Evolutionary conservation across 148 eudicot genomes (phyloP).

Genomic region (Arctostaphylos glauca): DNA sequence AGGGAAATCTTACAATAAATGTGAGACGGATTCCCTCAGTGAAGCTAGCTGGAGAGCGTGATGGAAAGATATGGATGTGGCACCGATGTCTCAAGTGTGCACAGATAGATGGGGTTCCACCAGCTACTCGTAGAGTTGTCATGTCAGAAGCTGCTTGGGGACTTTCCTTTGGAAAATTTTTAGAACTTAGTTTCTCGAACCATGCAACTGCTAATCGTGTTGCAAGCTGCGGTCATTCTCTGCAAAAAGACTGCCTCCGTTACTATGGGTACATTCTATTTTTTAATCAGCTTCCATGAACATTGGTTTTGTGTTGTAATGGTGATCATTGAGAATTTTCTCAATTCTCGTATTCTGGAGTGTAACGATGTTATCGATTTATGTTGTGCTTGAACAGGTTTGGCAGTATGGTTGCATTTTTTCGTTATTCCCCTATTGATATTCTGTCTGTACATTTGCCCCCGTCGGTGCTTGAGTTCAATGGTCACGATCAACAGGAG

Average conservation of each 20-base stretch:
- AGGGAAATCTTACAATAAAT: constrained; percentile 84
- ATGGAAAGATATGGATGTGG: constrained; percentile 99
- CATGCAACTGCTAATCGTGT: constrained; percentile 96
- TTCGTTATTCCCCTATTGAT: constrained; percentile 88
- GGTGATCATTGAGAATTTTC: not conserved
- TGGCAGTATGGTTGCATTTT: constrained; percentile 88
- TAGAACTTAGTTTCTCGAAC: constrained; percentile 96
- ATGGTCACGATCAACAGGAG: constrained; percentile 44
- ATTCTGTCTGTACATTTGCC: constrained; percentile 83
- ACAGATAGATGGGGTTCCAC: constrained; percentile 70
- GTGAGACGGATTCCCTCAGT: constrained; percentile 62
- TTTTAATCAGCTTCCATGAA: constrained; percentile 5
- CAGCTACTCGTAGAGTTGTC: constrained; percentile 76
- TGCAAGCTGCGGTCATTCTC: constrained; percentile 95
- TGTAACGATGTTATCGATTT: not conserved
- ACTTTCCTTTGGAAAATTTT: constrained; percentile 94
- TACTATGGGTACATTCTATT: constrained; percentile 65
- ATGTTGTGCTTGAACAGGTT: constrained; percentile 44
- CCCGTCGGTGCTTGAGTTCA: constrained; percentile 68
- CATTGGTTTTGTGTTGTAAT: not conserved
- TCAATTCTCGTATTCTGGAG: not conserved
- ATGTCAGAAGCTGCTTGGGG: constrained; percentile 99
- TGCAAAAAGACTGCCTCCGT: constrained; percentile 96
- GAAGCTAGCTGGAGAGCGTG: constrained; percentile 78
- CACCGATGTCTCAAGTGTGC: constrained; percentile 90